These are phyloP conservation scores for Rhinocladiella mackenziei DNA, from an alignment of 2,329 filamentous ascomycete genomes.

Conservation along the genomic window DNA sequence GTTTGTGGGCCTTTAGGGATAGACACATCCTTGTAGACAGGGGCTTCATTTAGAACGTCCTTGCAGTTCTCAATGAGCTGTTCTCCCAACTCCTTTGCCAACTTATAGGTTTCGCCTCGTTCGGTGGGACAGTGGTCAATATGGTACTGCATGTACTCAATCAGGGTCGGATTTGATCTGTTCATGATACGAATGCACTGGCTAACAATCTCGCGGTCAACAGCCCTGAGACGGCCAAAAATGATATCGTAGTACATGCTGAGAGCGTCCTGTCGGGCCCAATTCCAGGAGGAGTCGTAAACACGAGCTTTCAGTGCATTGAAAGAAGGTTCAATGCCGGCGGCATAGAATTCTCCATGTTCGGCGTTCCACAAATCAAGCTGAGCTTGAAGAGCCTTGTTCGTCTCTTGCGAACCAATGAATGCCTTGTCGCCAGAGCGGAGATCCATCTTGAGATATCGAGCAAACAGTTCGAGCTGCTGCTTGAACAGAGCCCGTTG, in stretches of 20 bases:
- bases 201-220: constrained; percentile 97
- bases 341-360: constrained; percentile 93
- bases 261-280: constrained; percentile 93
- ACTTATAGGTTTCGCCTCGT: constrained; percentile 91
- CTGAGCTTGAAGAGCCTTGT: constrained; percentile 84
- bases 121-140: constrained; percentile 98
- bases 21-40: constrained; percentile 93
- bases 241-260: constrained; percentile 99
- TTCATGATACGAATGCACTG: constrained; percentile 99
- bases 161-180: constrained; percentile 87
- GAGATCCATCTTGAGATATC: constrained; percentile 96
- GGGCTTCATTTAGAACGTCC: constrained; percentile 76
- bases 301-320: constrained; percentile 88
- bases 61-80: constrained; percentile 97
- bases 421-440: constrained; percentile 94
- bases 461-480: constrained; percentile 88
- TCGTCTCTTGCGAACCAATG: constrained; percentile 76
- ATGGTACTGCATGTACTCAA: constrained; percentile 99
- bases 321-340: constrained; percentile 91
- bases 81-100: constrained; percentile 90
- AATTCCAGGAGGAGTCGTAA: constrained; percentile 99
- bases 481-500: constrained; percentile 96
- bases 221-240: constrained; percentile 85
- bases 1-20: constrained; percentile 89
- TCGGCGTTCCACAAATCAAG: constrained; percentile 92